phyloP scores from a whole-genome alignment of 257 asterid genomes.

The Nicotiana knightiana region DNA sequence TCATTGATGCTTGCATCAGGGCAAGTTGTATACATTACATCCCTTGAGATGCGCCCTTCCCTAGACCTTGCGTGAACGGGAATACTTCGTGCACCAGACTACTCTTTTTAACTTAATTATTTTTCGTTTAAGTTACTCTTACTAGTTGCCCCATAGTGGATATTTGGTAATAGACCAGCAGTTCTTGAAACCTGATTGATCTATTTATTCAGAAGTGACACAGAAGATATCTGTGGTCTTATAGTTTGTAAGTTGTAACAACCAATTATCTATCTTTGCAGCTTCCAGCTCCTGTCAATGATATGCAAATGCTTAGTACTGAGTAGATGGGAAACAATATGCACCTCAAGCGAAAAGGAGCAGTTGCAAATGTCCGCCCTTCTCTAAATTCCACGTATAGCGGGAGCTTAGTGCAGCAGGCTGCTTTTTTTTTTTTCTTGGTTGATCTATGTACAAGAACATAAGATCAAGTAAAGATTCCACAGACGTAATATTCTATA shows the following conservation, averaged over 20 bases:
- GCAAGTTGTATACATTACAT: too few species aligned
- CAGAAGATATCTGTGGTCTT: not conserved
- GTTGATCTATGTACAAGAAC: not conserved
- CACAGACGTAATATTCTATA: not conserved
- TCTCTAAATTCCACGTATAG: too few species aligned
- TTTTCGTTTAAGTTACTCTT: too few species aligned
- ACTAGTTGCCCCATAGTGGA: too few species aligned
- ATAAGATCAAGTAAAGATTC: not conserved
- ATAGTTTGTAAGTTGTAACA: not conserved
- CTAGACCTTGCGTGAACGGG: too few species aligned
- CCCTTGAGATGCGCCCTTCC: too few species aligned
- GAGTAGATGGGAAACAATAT: slow-evolving; percentile 28
- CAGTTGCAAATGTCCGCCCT: not conserved
- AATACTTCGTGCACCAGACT: too few species aligned
- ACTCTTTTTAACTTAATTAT: too few species aligned
- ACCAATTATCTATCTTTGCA: slow-evolving; percentile 1
- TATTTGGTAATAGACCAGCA: too few species aligned
- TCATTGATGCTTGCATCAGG: too few species aligned
- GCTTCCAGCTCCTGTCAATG: slow-evolving; percentile 40
- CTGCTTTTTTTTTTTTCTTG: not conserved
- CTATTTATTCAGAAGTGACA: not conserved
- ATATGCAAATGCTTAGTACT: slow-evolving; percentile 43
- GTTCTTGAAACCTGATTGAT: too few species aligned
- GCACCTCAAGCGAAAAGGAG: not conserved
- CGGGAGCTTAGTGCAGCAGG: too few species aligned